Evolutionary conservation across 305 asterid species (phyloP).

Genomic region (Solanum hybrid): DNA sequence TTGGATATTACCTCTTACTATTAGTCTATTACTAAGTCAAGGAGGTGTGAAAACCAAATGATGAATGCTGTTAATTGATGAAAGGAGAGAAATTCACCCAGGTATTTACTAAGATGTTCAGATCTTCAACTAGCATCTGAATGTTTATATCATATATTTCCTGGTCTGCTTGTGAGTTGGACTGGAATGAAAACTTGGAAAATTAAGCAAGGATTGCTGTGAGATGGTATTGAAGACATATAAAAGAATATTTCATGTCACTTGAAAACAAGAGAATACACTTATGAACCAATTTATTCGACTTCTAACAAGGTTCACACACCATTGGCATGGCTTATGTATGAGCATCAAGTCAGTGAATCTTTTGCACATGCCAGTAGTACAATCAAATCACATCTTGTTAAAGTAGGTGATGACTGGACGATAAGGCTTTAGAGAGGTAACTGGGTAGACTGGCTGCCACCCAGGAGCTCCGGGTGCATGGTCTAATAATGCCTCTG

Average conservation of each 20-base stretch:
- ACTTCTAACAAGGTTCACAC: background rate
- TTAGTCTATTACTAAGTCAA: background rate
- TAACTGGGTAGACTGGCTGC: background rate
- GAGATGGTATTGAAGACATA: background rate
- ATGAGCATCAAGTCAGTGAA: background rate
- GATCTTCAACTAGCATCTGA: background rate
- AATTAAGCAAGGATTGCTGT: background rate
- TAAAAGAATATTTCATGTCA: background rate
- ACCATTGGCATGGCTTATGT: background rate
- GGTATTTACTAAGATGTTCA: background rate
- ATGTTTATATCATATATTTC: background rate
- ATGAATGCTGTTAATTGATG: background rate
- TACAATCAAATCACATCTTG: background rate
- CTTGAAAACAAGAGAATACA: background rate
- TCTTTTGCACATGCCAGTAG: background rate
- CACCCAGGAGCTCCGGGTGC: background rate
- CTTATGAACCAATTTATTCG: background rate
- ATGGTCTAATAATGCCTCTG: background rate
- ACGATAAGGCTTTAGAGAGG: background rate
- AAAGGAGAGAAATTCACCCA: background rate
- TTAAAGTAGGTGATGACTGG: background rate
- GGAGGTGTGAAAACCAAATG: background rate
- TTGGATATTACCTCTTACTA: background rate
- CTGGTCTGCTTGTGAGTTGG: background rate
- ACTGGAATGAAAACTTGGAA: background rate